phyloP scores from a whole-genome alignment of 2,329 filamentous ascomycete genomes.

The Samsoniella hepiali region DNA sequence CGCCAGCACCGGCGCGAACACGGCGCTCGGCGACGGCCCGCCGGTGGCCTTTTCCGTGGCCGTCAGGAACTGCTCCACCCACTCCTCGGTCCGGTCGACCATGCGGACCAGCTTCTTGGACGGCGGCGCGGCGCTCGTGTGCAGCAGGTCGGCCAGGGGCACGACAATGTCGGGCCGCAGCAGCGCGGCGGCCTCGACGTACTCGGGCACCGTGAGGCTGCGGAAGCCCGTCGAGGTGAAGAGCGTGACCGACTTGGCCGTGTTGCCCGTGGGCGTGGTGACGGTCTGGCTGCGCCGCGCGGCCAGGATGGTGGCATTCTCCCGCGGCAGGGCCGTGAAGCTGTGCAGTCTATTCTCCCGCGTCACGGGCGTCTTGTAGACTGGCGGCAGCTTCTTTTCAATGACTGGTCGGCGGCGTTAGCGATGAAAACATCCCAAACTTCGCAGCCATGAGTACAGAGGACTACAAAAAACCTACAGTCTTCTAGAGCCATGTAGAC shows the following conservation, averaged over 20 bases:
- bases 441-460: too few species aligned
- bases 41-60: conserved; percentile 28
- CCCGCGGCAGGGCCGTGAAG: conserved; percentile 70
- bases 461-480: conserved; percentile 58
- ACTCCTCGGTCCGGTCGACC: conserved; percentile 79
- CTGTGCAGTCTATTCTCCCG: conserved; percentile 59
- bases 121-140: conserved; percentile 50
- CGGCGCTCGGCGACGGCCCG: conserved; percentile 31
- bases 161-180: conserved; percentile 78
- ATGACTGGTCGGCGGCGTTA: conserved; percentile 42
- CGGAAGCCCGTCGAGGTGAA: conserved; percentile 59
- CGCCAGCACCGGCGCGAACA: conserved; percentile 70
- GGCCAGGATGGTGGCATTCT: conserved; percentile 67
- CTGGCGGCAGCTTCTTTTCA: conserved; percentile 50
- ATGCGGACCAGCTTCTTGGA: conserved; percentile 77
- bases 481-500: conserved; percentile 87
- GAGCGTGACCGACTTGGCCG: conserved; percentile 57
- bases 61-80: conserved; percentile 67
- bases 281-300: conserved; percentile 77
- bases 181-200: conserved; percentile 60
- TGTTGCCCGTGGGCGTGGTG: conserved; percentile 66
- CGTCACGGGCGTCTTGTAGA: conserved; percentile 40
- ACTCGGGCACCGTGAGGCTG: conserved; percentile 65
- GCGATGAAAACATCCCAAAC: not conserved
- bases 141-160: conserved; percentile 67